A percentile compares a stretch with the other conserved stretches of the same genome.
phyloP scores from a whole-genome alignment of 2,329 filamentous ascomycete species.

The Xylaria sp. region DNA sequence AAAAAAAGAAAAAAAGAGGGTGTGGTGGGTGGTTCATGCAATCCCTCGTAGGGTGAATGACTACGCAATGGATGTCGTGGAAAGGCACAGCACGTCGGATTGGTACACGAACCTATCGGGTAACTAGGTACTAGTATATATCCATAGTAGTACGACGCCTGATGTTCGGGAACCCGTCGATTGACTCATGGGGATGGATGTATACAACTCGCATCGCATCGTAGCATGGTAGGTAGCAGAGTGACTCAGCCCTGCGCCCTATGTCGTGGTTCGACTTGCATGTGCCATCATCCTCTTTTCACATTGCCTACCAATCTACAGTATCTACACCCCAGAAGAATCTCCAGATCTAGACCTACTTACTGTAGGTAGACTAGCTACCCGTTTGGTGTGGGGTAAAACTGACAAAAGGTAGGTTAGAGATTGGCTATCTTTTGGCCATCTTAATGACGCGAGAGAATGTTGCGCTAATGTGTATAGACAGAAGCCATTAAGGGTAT shows the following conservation, averaged over 20 bases:
- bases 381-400: conserved; percentile 17
- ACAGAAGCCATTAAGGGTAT: not conserved
- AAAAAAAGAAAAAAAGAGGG: too few relatives aligned
- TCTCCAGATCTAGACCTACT: not conserved
- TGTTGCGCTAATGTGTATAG: conserved; percentile 5
- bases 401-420: conserved; percentile 1
- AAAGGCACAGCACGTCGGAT: conserved; percentile 6
- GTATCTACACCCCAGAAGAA: not conserved
- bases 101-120: not conserved
- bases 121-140: not conserved
- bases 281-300: not conserved
- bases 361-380: not conserved
- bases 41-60: not conserved
- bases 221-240: conserved; percentile 6
- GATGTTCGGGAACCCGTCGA: not conserved
- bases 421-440: not conserved
- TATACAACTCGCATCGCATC: conserved; percentile 7
- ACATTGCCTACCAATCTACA: not conserved
- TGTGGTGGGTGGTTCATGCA: conserved; percentile 3
- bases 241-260: conserved; percentile 29
- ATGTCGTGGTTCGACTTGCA: conserved; percentile 4
- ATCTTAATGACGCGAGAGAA: not conserved
- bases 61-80: not conserved
- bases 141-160: not conserved
- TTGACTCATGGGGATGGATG: conserved; percentile 6